Conservation (phyloP, 2,329 filamentous ascomycete species). For the Trichoderma cornu-damae region DNA sequence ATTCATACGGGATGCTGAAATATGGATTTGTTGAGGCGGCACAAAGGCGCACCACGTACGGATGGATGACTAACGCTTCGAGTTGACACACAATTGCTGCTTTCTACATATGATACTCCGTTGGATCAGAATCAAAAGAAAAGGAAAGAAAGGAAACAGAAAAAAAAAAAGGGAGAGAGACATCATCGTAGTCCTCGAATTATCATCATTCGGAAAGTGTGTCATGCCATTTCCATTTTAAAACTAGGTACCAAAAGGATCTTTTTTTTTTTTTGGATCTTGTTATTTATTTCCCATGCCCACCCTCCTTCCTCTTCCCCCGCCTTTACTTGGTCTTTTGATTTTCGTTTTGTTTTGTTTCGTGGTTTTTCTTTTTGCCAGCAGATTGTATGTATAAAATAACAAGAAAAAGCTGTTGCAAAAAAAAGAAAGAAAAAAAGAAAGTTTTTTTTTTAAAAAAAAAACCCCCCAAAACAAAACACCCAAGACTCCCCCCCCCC, state of each 20-base stretch:
- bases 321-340: too few species aligned
- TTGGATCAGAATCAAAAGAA: too few species aligned
- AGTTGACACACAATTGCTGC: constrained; percentile 13
- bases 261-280: constrained; percentile 5
- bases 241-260: constrained; percentile 19
- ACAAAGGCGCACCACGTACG: neutral
- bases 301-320: too few species aligned
- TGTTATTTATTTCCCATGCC: neutral
- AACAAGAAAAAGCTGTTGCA: constrained; percentile 14
- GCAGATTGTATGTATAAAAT: constrained; percentile 5
- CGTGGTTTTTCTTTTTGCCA: neutral
- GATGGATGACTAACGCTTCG: neutral
- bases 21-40: neutral
- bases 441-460: too few species aligned
- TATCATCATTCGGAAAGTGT: constrained; percentile 18
- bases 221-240: constrained; percentile 28
- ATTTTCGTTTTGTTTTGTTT: too few species aligned
- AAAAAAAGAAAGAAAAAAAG: too few species aligned
- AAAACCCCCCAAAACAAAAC: too few species aligned
- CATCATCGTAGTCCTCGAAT: constrained; percentile 5
- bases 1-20: neutral
- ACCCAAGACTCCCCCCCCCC: constrained; percentile 3
- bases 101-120: constrained; percentile 19
- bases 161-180: neutral
- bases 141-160: constrained; percentile 1